Evolutionary conservation across 164 flowering plant genomes (phyloP), one percentile per base, ranked within the genome.

Genomic region (Houttuynia cordata): DNA sequence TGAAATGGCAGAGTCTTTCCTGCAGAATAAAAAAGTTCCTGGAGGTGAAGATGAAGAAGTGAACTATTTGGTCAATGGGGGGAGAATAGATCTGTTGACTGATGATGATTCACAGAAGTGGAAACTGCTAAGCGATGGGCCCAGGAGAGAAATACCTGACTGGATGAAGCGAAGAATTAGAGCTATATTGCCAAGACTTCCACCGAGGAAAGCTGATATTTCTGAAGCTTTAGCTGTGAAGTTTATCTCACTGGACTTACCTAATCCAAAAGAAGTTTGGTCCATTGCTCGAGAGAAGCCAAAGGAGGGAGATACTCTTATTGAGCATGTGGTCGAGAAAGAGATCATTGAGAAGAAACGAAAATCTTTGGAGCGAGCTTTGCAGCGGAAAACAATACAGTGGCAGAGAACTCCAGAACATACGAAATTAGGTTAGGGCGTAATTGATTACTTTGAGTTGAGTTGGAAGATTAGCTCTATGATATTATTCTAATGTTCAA

Each of bases 91-190:
- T 65, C 75, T 82, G 68, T 65, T 78, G 71, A 74, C 79, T 57
- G 81, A 78, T 59, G 81, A 75, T 52, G 81, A 82, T 67, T 70
- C 84, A 51, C 74, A 53, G 53, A 82, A 78, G 62, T 78, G 79
- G 84, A 82, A 77, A 65, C 80, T 80, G 42, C 70, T 82, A 57
- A 75, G 72, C 62, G 84, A 76, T 60, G 87, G 87, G 62, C 84
- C 87, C 62, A 79, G 81, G 61, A 69, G 81, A 60, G 83, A 78
- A 57, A 75, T 76, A 53, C 87, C 84, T 62, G 79, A 76, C 47
- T 82, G 84, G 83, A 77, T 78, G 83, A 81, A 81, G 20, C 71
- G 83, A 45, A 75, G 74, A 70, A 83, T 80, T n/a, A 59, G 67
- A 12, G 67, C 73, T 49, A 69, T 83, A 56, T 60, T 67, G 70